These are phyloP conservation scores for Alternaria ventricosa DNA, from an alignment of 2,329 filamentous ascomycete species.

Conservation along the genomic window DNA sequence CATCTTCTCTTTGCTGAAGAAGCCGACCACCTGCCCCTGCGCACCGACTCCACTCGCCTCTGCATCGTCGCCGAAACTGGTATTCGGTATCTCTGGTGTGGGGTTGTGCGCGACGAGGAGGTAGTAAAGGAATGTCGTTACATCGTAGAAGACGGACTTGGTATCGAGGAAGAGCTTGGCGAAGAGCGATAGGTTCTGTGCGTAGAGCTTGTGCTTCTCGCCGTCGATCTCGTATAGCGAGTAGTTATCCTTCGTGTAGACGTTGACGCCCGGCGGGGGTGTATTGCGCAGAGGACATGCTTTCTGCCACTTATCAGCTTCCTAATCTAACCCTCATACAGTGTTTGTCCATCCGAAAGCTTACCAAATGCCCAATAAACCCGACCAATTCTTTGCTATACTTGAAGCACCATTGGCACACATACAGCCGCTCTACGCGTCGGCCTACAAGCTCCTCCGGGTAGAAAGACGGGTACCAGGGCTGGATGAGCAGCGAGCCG, in stretches of 20 bases:
- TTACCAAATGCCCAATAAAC: slow-evolving; percentile 54
- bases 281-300: slow-evolving; percentile 51
- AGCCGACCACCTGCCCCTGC: slow-evolving; percentile 75
- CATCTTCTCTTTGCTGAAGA: slow-evolving; percentile 98
- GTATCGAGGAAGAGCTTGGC: slow-evolving; percentile 98
- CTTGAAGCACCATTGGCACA: slow-evolving; percentile 94
- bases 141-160: slow-evolving; percentile 98
- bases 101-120: slow-evolving; percentile 77
- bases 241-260: slow-evolving; percentile 82
- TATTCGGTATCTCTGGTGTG: slow-evolving; percentile 38
- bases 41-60: not conserved
- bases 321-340: not conserved
- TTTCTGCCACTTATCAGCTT: slow-evolving; percentile 42
- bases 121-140: slow-evolving; percentile 93
- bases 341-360: not conserved
- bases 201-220: slow-evolving; percentile 84
- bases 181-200: slow-evolving; percentile 94
- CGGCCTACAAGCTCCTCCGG: slow-evolving; percentile 65
- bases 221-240: slow-evolving; percentile 93
- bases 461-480: slow-evolving; percentile 95
- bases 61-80: slow-evolving; percentile 29
- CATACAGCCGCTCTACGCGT: slow-evolving; percentile 68
- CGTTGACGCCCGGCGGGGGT: slow-evolving; percentile 69
- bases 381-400: slow-evolving; percentile 69
- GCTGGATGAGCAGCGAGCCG: slow-evolving; percentile 81